Evolutionary conservation across 768 basidiomycete genomes (phyloP).

Genomic region (Arthromyces matolae): DNA sequence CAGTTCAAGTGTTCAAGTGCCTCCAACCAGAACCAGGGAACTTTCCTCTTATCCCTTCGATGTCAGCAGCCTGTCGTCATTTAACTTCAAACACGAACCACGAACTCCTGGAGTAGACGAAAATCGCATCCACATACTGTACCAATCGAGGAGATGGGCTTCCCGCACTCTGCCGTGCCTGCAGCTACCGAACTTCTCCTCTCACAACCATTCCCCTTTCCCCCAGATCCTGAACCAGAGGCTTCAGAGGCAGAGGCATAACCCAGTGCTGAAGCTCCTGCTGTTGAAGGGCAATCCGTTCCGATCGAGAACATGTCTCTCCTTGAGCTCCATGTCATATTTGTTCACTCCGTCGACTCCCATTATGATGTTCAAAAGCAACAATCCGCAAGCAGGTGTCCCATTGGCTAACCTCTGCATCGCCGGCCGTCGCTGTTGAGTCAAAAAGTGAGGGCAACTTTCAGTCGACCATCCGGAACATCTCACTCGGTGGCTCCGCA

Average conservation of each 20-base stretch:
- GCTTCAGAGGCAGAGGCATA: conserved; percentile 18
- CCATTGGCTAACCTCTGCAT: conserved; percentile 80
- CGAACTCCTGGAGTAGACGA: conserved; percentile 63
- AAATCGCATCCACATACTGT: conserved; percentile 73
- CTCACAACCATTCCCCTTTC: conserved; percentile 73
- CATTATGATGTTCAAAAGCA: conserved; percentile 72
- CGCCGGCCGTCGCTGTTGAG: conserved; percentile 65
- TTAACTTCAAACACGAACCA: too few relatives aligned
- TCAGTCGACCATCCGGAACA: conserved; percentile 53
- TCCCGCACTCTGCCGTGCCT: conserved; percentile 82
- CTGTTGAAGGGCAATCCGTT: conserved; percentile 27
- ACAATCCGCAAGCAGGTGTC: conserved; percentile 74
- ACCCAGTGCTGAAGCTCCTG: conserved; percentile 14
- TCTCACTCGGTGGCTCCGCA: conserved; percentile 84
- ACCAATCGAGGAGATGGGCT: conserved; percentile 99
- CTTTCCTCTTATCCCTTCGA: too few relatives aligned
- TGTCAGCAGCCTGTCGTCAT: too few relatives aligned
- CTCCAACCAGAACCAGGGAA: too few relatives aligned
- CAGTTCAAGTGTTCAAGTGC: too few relatives aligned
- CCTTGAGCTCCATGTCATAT: conserved; percentile 83
- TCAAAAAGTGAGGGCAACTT: conserved; percentile 45
- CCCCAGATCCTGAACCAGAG: conserved; percentile 57
- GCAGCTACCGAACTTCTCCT: conserved; percentile 87
- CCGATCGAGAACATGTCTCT: conserved; percentile 84
- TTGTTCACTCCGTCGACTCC: conserved; percentile 58